Percentiles rank a stretch among this genome's conserved stretches.
Evolutionary conservation across 495 filamentous ascomycete genomes (phyloP).

Genomic region (Cercophora newfieldiana): DNA sequence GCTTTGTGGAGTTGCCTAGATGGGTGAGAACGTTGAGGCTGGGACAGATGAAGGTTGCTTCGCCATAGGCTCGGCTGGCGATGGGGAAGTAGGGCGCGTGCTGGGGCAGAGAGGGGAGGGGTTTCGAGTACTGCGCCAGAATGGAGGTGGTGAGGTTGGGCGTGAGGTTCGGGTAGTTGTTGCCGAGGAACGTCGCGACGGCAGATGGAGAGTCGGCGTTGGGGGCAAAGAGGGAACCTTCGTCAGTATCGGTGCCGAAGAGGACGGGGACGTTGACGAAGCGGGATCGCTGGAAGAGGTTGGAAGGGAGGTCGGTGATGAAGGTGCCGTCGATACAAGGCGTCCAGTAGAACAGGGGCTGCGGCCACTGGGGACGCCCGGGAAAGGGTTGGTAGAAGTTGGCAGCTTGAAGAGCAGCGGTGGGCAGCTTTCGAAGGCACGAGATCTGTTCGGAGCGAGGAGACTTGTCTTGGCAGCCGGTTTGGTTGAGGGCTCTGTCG

Average conservation of each 20-base stretch:
- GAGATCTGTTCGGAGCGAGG: slow-evolving; percentile 29
- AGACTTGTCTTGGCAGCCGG: slow-evolving; percentile 29
- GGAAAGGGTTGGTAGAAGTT: slow-evolving; percentile 50
- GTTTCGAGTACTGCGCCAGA: slow-evolving; percentile 27
- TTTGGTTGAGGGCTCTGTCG: slow-evolving; percentile 30
- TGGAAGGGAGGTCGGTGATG: slow-evolving; percentile 43
- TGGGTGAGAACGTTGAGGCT: slow-evolving; percentile 37
- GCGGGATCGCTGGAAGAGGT: slow-evolving; percentile 28
- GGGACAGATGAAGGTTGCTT: slow-evolving; percentile 66
- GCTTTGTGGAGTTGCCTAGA: background rate
- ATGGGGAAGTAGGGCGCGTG: slow-evolving; percentile 42
- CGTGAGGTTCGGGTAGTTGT: slow-evolving; percentile 48
- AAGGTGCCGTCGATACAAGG: slow-evolving; percentile 65
- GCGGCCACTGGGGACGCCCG: slow-evolving; percentile 40
- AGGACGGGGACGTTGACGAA: slow-evolving; percentile 38
- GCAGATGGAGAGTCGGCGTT: slow-evolving; percentile 41
- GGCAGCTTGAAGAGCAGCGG: slow-evolving; percentile 51
- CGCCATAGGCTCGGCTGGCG: slow-evolving; percentile 56
- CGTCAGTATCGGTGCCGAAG: slow-evolving; percentile 48
- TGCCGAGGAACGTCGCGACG: slow-evolving; percentile 50
- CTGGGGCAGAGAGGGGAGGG: slow-evolving; percentile 24
- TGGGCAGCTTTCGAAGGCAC: slow-evolving; percentile 55
- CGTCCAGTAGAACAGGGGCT: slow-evolving; percentile 55
- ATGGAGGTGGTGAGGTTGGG: slow-evolving; percentile 49
- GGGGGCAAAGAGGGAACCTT: slow-evolving; percentile 54